Base-by-base conservation (phyloP, 2,329 filamentous ascomycete genomes). In the Pseudogymnoascus sp. region DNA sequence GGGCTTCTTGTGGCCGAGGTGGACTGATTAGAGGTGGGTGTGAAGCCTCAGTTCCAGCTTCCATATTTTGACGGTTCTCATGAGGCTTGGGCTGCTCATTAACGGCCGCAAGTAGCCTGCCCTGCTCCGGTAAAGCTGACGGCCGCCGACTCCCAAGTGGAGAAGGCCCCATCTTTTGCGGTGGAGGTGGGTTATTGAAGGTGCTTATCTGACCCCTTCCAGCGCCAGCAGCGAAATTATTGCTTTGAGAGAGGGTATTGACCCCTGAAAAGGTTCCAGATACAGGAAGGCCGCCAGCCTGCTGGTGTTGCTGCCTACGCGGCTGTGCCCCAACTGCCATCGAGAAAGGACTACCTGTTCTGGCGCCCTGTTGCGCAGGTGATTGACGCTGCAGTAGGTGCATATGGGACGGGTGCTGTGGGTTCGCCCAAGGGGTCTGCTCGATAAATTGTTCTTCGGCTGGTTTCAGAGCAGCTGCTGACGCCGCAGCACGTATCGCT, bases 381-480 rank as follows among this genome's bases (percentile, higher is more conserved):
- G 73, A 69, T 61, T 77, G 75, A 38, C 74, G 70, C 58, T 75
- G 73, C 37, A 73, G 63, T 61, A 73, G 65, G 66, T 72, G 70
- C 13, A 71, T 72, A 69, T 90, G 85, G 8, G 84, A 81, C 5
- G 87, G 85, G 69, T 90, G 86, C 65, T 92, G 89, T 15, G 91
- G 90, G 70, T 95, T 95, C 34, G 91, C 90, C 92, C 92, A 96
- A 0, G 91, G 88, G 4, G 89, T 95, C 66, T 92, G 86, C 68
- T 95, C 89, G 60, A 95, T 80, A 66, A 94, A 95, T 64, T 92
- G 88, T 71, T 95, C 90, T 67, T 89, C 89, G 21, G 89, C 89
- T 37, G 86, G 82, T 67, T 82, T 81, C 33, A 69, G 67, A 9
- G 67, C 61, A 34, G 69, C 70, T 18, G 66, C 67, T 35, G 69